Conservation (phyloP, 2,329 filamentous ascomycete genomes). For the Leptosphaerulina australis region DNA sequence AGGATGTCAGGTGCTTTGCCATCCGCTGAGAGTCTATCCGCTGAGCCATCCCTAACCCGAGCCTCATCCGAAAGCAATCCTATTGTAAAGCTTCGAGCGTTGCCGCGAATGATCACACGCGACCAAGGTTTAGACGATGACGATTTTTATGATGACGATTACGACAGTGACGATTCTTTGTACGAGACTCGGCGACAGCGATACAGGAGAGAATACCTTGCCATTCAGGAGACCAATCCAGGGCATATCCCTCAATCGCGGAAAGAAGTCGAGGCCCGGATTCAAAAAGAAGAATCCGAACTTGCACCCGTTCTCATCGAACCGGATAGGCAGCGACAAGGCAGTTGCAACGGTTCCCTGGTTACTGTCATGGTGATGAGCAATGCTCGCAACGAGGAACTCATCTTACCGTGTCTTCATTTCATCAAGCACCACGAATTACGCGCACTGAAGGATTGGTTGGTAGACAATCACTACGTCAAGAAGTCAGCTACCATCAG, state of each 20-base stretch:
- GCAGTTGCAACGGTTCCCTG: constrained; percentile 27
- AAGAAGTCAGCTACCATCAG: constrained; percentile 26
- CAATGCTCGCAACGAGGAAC: constrained; percentile 21
- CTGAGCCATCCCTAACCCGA: constrained; percentile 3
- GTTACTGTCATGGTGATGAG: constrained; percentile 30
- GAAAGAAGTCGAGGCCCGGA: constrained; percentile 20
- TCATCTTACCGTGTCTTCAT: constrained; percentile 29
- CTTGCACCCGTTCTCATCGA: constrained; percentile 13
- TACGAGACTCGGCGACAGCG: constrained; percentile 7
- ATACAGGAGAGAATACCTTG: constrained; percentile 3
- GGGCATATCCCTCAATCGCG: constrained; percentile 14
- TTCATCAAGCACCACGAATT: constrained; percentile 38
- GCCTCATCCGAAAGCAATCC: background rate
- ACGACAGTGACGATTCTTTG: constrained; percentile 14
- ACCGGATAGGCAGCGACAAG: constrained; percentile 26
- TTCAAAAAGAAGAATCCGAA: constrained; percentile 25
- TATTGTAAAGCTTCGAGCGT: background rate
- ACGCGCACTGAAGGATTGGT: constrained; percentile 29
- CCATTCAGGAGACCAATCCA: constrained; percentile 10
- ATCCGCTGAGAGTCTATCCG: background rate
- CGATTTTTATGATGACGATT: constrained; percentile 1
- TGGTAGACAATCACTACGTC: constrained; percentile 21
- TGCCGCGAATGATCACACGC: background rate
- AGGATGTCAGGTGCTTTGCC: constrained; percentile 10
- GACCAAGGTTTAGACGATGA: background rate